Conservation (phyloP, 164 flowering plant genomes). For the Tetracentron sinense region DNA sequence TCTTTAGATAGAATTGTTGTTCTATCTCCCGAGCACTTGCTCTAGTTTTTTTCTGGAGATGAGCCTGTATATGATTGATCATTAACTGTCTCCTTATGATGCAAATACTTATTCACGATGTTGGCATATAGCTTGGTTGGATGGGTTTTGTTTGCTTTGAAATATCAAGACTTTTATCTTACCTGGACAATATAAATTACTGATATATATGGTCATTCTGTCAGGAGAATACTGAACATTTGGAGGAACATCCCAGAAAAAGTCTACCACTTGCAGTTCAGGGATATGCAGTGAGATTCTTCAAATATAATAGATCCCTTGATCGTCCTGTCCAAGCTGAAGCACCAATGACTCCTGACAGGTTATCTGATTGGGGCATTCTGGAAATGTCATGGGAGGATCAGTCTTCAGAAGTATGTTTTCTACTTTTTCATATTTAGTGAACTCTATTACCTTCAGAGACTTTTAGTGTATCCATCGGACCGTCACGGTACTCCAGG, state of each 20-base stretch:
- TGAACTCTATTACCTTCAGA: too few relatives aligned
- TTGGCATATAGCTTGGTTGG: not conserved
- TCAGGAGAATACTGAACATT: constrained; percentile 38
- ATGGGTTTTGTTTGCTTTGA: not conserved
- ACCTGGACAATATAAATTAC: not conserved
- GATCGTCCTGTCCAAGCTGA: constrained; percentile 41
- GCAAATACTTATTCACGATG: not conserved
- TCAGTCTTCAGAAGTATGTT: constrained; percentile 57
- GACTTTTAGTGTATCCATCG: too few relatives aligned
- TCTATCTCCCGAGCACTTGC: too few relatives aligned
- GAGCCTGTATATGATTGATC: not conserved
- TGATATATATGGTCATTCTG: not conserved
- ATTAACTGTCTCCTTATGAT: not conserved
- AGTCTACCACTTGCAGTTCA: constrained; percentile 30
- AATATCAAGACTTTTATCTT: not conserved
- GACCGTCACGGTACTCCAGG: too few relatives aligned
- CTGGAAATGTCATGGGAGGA: constrained; percentile 54
- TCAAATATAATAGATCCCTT: constrained; percentile 43
- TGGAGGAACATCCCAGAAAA: constrained; percentile 25
- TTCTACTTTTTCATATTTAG: not conserved
- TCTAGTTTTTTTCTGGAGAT: not conserved
- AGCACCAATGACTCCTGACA: constrained; percentile 63
- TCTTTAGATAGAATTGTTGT: too few relatives aligned
- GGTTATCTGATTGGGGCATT: constrained; percentile 41
- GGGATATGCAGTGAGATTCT: constrained; percentile 75